Conservation (phyloP, 352 stramenopile genomes). For the Phytophthora sojae region DNA sequence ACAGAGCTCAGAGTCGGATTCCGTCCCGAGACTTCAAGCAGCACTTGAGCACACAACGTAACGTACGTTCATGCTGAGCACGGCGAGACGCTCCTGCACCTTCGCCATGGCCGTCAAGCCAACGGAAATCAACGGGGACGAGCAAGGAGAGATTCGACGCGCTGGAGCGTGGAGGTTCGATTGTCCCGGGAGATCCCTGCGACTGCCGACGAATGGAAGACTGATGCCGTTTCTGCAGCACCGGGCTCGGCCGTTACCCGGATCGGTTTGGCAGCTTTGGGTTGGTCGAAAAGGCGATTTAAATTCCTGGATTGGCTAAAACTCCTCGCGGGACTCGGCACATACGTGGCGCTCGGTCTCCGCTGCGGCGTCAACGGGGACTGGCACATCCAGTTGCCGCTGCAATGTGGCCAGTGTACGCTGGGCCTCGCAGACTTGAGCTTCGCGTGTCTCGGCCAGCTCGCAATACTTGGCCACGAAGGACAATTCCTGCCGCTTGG, state of each 20-base stretch:
- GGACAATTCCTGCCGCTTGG: slow-evolving; percentile 42
- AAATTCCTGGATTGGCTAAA: slow-evolving; percentile 24
- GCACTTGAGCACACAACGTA: slow-evolving; percentile 9
- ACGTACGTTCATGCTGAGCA: slow-evolving; percentile 79
- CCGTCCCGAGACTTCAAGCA: slow-evolving; percentile 2
- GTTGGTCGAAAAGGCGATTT: slow-evolving; percentile 2
- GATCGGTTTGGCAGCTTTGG: background rate
- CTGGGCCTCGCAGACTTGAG: slow-evolving; percentile 51
- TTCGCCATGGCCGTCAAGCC: slow-evolving; percentile 31
- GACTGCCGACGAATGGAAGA: slow-evolving; percentile 29
- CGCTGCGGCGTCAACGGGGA: background rate
- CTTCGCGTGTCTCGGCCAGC: slow-evolving; percentile 39
- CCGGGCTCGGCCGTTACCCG: slow-evolving; percentile 14
- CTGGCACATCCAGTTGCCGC: slow-evolving; percentile 39
- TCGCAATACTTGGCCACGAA: slow-evolving; percentile 42
- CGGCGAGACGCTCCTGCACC: slow-evolving; percentile 57
- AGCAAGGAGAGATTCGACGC: background rate
- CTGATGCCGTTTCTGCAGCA: slow-evolving; percentile 24
- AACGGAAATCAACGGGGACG: background rate
- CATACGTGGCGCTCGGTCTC: slow-evolving; percentile 14
- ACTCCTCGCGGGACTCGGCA: slow-evolving; percentile 2
- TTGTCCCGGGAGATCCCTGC: slow-evolving; percentile 6
- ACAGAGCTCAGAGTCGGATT: background rate
- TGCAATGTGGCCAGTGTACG: slow-evolving; percentile 55
- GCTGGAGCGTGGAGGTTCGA: slow-evolving; percentile 12